Percentiles rank a stretch among this genome's conserved stretches.
These are phyloP conservation scores for Ogataea allantospora DNA, from an alignment of 805 yeast species.

Conservation along the genomic window DNA sequence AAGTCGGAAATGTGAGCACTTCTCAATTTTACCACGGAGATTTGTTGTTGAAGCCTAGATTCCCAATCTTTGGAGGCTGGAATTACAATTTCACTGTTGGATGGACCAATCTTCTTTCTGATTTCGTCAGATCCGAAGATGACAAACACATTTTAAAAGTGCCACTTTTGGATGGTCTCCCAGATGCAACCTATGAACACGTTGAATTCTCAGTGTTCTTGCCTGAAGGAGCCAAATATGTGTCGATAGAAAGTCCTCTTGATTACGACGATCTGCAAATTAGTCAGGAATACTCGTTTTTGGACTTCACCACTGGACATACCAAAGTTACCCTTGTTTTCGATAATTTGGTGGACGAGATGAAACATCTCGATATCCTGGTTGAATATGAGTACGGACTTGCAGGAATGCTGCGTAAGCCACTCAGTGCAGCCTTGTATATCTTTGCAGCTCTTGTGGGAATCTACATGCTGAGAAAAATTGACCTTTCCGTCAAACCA, in stretches of 20 bases:
- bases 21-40: constrained; percentile 45
- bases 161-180: constrained; percentile 72
- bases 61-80: constrained; percentile 97
- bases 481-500: constrained; percentile 39
- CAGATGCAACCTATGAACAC: constrained; percentile 61
- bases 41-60: constrained; percentile 76
- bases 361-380: constrained; percentile 52
- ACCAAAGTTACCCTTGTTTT: constrained; percentile 63
- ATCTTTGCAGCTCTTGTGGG: constrained; percentile 59
- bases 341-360: constrained; percentile 66
- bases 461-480: constrained; percentile 46
- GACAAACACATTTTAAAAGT: constrained; percentile 59
- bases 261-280: constrained; percentile 33
- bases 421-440: constrained; percentile 60
- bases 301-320: constrained; percentile 79
- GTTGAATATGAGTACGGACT: constrained; percentile 63
- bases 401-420: constrained; percentile 57
- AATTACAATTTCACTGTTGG: constrained; percentile 91
- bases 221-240: constrained; percentile 79
- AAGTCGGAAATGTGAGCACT: constrained; percentile 91
- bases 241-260: constrained; percentile 58
- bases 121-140: constrained; percentile 48
- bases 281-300: constrained; percentile 46
- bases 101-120: constrained; percentile 67
- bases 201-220: constrained; percentile 62